These are phyloP conservation scores for Trichoderma cornu-damae DNA, from an alignment of 2,329 filamentous ascomycete genomes.

Conservation along the genomic window DNA sequence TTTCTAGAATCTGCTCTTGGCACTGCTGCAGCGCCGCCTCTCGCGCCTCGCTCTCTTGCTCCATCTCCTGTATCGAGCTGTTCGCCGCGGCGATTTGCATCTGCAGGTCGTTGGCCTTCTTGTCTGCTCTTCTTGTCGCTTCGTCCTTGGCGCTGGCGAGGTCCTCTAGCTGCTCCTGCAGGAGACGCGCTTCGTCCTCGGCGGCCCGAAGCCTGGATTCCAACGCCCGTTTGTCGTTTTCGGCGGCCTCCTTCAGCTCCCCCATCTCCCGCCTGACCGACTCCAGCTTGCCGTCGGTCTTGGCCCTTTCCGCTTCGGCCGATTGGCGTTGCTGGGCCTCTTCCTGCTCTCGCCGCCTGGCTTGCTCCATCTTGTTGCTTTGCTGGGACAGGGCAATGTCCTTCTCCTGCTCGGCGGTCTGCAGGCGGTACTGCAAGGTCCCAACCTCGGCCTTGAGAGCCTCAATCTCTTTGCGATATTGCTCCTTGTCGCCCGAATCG, in stretches of 20 bases:
- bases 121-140: constrained; percentile 57
- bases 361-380: constrained; percentile 76
- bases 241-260: constrained; percentile 45
- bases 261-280: constrained; percentile 47
- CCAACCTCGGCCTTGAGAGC: constrained; percentile 86
- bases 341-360: constrained; percentile 74
- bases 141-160: constrained; percentile 59
- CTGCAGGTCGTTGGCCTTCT: constrained; percentile 51
- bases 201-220: constrained; percentile 65
- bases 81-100: constrained; percentile 45
- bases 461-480: constrained; percentile 57
- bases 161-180: constrained; percentile 81
- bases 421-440: constrained; percentile 79
- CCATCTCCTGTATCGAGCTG: constrained; percentile 51
- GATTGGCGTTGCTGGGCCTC: constrained; percentile 66
- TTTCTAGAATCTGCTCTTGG: constrained; percentile 63
- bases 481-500: constrained; percentile 56
- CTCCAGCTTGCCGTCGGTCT: constrained; percentile 47
- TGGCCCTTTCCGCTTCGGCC: constrained; percentile 51
- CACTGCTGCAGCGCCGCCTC: constrained; percentile 53
- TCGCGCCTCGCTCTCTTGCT: constrained; percentile 52
- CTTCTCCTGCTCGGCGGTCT: constrained; percentile 81
- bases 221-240: constrained; percentile 57
- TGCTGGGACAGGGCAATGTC: constrained; percentile 74
- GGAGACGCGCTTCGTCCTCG: constrained; percentile 64